A percentile compares a stretch with the other conserved stretches of the same genome.
Evolutionary conservation across 2,329 filamentous ascomycete genomes (phyloP).

Genomic region (Cytospora schulzeri): DNA sequence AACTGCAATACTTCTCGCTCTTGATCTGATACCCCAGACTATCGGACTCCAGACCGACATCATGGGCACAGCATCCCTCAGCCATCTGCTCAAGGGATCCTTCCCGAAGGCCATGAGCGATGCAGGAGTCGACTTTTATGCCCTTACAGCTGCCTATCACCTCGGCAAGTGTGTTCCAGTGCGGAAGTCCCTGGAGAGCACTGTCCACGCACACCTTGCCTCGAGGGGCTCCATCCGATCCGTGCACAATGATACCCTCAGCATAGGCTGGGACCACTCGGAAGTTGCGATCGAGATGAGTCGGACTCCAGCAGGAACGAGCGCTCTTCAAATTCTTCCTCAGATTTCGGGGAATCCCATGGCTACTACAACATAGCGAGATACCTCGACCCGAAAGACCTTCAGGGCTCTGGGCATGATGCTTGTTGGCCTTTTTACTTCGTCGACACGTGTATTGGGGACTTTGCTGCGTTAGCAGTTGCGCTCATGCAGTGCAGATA

Average conservation of each 20-base stretch:
- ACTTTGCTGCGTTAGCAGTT: neutral
- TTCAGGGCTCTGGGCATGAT: no score
- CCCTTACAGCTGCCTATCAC: neutral
- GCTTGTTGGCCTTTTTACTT: neutral
- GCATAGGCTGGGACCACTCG: neutral
- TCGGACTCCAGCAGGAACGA: neutral
- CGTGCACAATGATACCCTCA: neutral
- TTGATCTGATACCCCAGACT: no score
- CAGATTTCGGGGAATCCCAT: no score
- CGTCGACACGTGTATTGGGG: neutral
- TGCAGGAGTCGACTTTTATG: neutral
- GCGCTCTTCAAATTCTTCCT: neutral
- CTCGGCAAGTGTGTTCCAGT: neutral
- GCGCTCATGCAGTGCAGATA: neutral
- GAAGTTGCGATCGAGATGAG: neutral
- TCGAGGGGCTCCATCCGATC: neutral
- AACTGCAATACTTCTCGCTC: no score
- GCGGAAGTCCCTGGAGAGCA: neutral
- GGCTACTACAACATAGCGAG: no score
- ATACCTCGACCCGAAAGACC: neutral
- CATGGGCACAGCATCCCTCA: neutral
- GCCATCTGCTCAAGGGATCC: neutral
- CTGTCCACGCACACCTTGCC: neutral
- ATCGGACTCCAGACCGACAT: neutral
- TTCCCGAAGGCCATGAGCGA: neutral